A percentile compares a stretch with the other conserved stretches of the same genome.
These are phyloP conservation scores for Emydomyces testavorans DNA, from an alignment of 2,329 filamentous ascomycete genomes.

Conservation along the genomic window DNA sequence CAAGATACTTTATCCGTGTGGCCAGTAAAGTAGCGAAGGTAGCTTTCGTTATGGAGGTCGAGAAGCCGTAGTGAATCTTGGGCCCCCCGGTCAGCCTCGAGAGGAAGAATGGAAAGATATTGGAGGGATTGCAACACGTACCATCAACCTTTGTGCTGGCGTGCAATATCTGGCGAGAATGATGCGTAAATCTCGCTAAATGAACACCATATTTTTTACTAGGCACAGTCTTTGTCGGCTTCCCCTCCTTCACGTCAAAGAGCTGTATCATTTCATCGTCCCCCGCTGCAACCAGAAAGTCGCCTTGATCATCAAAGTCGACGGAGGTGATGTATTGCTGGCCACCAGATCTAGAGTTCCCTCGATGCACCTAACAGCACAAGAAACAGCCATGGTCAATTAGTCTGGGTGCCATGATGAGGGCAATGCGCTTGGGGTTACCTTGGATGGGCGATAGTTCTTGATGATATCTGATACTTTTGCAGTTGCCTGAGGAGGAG, in stretches of 20 bases:
- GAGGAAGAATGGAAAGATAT: not conserved
- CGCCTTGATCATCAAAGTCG: conserved; percentile 92
- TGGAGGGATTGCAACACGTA: conserved; percentile 30
- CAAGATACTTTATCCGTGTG: conserved; percentile 77
- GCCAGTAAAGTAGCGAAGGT: conserved; percentile 90
- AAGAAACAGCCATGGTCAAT: conserved; percentile 9
- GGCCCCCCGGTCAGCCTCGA: conserved; percentile 1
- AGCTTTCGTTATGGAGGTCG: conserved; percentile 84
- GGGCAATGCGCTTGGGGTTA: conserved; percentile 28
- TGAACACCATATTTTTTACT: conserved; percentile 97
- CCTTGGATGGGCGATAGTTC: conserved; percentile 68
- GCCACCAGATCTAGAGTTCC: conserved; percentile 28
- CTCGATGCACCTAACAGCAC: conserved; percentile 23
- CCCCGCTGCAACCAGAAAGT: conserved; percentile 79
- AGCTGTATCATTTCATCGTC: conserved; percentile 93
- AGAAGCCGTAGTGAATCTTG: conserved; percentile 72
- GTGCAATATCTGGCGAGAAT: conserved; percentile 81
- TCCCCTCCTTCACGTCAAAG: conserved; percentile 85
- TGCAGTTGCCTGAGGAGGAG: conserved; percentile 19
- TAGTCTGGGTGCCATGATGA: not conserved
- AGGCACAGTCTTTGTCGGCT: conserved; percentile 74
- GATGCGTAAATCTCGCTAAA: conserved; percentile 86
- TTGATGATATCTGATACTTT: conserved; percentile 68
- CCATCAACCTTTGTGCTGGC: conserved; percentile 90
- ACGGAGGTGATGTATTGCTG: conserved; percentile 66